Percentiles rank a stretch among this genome's conserved stretches.
phyloP scores from a whole-genome alignment of 202 grass and related monocot genomes.

The Sporobolus alterniflorus region DNA sequence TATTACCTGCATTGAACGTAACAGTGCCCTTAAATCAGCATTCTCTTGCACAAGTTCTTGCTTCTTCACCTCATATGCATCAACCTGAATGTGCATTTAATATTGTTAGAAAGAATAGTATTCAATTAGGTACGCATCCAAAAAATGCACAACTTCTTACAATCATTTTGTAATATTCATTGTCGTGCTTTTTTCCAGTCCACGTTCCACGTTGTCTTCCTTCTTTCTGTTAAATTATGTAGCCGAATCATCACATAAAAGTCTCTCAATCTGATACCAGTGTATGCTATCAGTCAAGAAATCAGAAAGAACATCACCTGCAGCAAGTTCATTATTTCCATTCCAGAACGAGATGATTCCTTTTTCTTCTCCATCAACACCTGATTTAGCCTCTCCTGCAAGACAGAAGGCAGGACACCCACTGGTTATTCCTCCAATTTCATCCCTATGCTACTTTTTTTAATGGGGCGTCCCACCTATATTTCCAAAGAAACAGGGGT shows the following conservation, averaged over 20 bases:
- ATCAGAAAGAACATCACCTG: constrained; percentile 60
- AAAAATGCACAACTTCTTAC: constrained; percentile 51
- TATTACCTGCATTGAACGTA: constrained; percentile 97
- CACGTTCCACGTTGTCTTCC: constrained; percentile 91
- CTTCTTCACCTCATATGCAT: constrained; percentile 98
- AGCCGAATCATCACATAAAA: constrained; percentile 15
- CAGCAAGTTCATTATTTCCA: constrained; percentile 99
- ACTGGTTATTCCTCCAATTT: background rate
- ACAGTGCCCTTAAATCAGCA: constrained; percentile 81
- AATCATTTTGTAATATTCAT: constrained; percentile 98
- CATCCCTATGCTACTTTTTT: background rate
- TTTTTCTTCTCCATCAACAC: constrained; percentile 98
- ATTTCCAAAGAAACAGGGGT: background rate
- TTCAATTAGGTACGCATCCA: constrained; percentile 5
- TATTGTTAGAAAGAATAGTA: constrained; percentile 2
- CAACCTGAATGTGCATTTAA: constrained; percentile 55
- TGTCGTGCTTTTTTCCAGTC: constrained; percentile 97
- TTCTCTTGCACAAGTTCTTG: constrained; percentile 97
- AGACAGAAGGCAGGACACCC: constrained; percentile 3
- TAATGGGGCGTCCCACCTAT: background rate
- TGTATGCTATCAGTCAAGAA: constrained; percentile 17
- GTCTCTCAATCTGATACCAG: background rate
- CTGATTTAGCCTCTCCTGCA: constrained; percentile 92
- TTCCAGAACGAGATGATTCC: constrained; percentile 92
- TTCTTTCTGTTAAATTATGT: constrained; percentile 85